A percentile compares a stretch with the other conserved stretches of the same genome.
Evolutionary conservation across 352 stramenopile species (phyloP).

Genomic region (Globisporangium carolinianum): DNA sequence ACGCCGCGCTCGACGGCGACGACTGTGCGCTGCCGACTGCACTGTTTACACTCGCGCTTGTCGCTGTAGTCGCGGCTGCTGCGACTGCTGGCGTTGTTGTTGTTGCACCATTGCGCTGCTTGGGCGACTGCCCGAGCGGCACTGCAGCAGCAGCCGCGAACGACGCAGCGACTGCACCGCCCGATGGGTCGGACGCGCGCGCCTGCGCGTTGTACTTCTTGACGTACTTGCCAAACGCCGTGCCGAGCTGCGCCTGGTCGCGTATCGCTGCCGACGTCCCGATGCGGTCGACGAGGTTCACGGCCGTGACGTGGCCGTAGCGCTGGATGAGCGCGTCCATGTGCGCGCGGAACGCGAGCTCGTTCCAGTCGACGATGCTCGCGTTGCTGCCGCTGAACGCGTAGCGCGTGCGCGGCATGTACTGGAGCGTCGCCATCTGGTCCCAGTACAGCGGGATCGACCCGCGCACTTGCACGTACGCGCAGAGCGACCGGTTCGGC

Average conservation of each 20-base stretch:
- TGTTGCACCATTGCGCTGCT: conserved; percentile 9
- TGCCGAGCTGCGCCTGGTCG: conserved; percentile 88
- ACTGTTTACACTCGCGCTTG: too few species aligned
- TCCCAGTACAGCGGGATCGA: conserved; percentile 94
- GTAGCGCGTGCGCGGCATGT: conserved; percentile 85
- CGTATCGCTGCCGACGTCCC: conserved; percentile 58
- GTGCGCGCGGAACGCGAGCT: conserved; percentile 58
- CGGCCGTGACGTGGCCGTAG: conserved; percentile 67
- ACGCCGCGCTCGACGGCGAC: not conserved
- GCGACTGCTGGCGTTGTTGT: too few species aligned
- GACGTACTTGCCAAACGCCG: conserved; percentile 78
- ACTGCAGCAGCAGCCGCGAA: not conserved
- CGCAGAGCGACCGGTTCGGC: conserved; percentile 64
- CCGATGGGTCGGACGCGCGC: conserved; percentile 37
- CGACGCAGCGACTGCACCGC: not conserved
- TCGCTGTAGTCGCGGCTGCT: too few species aligned
- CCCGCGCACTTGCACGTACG: conserved; percentile 91
- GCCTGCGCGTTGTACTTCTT: conserved; percentile 82
- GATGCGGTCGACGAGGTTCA: conserved; percentile 93
- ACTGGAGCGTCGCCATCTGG: conserved; percentile 86
- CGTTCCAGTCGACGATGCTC: conserved; percentile 69
- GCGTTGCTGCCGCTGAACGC: conserved; percentile 44
- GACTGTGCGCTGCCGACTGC: not conserved
- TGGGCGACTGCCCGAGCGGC: conserved; percentile 27
- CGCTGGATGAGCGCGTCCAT: conserved; percentile 68